Base-by-base conservation (phyloP, 2,329 filamentous ascomycete genomes). In the Alternaria atra region DNA sequence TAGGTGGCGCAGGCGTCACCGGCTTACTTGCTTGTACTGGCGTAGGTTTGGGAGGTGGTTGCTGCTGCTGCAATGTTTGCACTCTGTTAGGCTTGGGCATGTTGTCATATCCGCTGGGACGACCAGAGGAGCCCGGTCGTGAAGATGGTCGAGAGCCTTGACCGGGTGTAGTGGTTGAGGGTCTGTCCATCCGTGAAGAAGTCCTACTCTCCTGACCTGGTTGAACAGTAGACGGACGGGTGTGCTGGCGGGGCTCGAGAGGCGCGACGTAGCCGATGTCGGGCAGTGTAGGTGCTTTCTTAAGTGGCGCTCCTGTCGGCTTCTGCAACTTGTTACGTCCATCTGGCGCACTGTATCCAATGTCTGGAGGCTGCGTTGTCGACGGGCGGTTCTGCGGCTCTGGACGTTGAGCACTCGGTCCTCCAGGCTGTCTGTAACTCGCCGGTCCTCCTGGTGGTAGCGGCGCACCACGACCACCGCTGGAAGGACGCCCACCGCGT, bases 301-400 rank as follows among this genome's bases (percentile, higher is more conserved):
- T 73, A 25, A 74, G 65, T 4, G 67, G 69, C 47, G 66, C 56
- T 13, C 61, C 60, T 43, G 71, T 68, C 13, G 71, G 75, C 60
- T 81, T 80, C 58, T 83, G 82, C 15, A 81, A 72, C 55, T 79
- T 80, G 57, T 77, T 77, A 43, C 79, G 79, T 34, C 80, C 80
- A 37, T 86, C 80, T 52, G 80, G 69, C 4, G 81, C 80, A 37
- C 69, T 71, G 68, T 77, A 83, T 23, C 81, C 80, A 29, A 81
- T 77, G 53, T 82, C 82, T 17, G 75, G 63, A 48, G 73, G 79
- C 43, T 72, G 72, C 62, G 78, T 67, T 73, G 81, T 65, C 79
- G 82, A 64, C 75, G 83, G 73, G 43, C 72, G 70, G 29, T 66
- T 63, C 15, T 70, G 68, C 34, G 64, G 62, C 43, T 79, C 76